phyloP scores from a whole-genome alignment of 768 basidiomycete genomes.

The Hygrophoropsis aurantiaca region DNA sequence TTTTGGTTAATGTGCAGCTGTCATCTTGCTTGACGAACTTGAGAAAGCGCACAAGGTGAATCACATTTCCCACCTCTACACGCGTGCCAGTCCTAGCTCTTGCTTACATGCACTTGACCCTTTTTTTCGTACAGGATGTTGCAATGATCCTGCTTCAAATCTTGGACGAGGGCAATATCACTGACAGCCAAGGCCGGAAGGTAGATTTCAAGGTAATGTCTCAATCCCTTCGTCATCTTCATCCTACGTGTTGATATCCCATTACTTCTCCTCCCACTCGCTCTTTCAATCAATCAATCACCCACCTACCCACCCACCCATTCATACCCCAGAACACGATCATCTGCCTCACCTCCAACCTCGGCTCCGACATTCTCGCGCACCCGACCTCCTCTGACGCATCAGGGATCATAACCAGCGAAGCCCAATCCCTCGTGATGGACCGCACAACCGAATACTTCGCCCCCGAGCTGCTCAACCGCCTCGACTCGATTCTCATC shows the following conservation, averaged over 20 bases:
- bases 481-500: conserved; percentile 82
- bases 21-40: conserved; percentile 65
- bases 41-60: conserved; percentile 80
- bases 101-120: too few species aligned
- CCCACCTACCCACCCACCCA: too few species aligned
- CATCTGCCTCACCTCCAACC: conserved; percentile 86
- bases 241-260: neutral
- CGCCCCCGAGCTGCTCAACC: conserved; percentile 88
- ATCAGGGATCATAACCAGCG: conserved; percentile 62
- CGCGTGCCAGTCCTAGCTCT: neutral
- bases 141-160: conserved; percentile 90
- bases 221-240: neutral
- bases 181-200: conserved; percentile 89
- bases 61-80: neutral
- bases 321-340: conserved; percentile 69
- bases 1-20: conserved; percentile 35
- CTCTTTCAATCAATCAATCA: too few species aligned
- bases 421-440: conserved; percentile 67
- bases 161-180: conserved; percentile 85
- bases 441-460: conserved; percentile 77
- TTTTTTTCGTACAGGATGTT: conserved; percentile 56
- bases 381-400: conserved; percentile 59
- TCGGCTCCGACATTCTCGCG: conserved; percentile 79
- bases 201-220: conserved; percentile 83
- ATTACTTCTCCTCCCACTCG: too few species aligned